Evolutionary conservation across 23 red algal species (phyloP).

Genomic region (Gracilaria caudata): DNA sequence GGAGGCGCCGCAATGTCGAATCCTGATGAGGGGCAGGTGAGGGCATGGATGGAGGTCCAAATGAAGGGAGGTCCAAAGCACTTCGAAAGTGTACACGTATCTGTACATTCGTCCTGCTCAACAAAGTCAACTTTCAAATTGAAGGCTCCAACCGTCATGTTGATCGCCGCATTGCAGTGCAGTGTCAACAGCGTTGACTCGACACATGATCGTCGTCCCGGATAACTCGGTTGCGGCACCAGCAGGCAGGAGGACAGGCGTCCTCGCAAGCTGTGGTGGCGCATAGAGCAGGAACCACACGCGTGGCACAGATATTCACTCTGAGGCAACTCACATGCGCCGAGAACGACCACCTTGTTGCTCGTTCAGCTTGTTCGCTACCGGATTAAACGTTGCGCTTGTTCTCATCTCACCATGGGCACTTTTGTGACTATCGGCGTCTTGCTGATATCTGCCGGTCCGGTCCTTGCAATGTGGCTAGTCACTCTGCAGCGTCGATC

Average conservation of each 20-base stretch:
- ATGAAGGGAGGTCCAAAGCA: no score
- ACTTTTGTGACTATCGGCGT: conserved; percentile 64
- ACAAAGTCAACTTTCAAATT: no score
- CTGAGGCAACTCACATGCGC: background rate
- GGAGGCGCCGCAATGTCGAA: no score
- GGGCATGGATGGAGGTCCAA: no score
- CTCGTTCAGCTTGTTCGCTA: background rate
- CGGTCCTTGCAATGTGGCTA: conserved; percentile 46
- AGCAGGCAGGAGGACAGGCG: background rate
- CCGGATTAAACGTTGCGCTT: background rate
- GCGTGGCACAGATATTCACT: background rate
- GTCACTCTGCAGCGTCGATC: conserved; percentile 60
- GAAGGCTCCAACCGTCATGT: background rate
- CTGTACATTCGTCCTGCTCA: background rate
- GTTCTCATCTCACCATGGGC: conserved; percentile 32
- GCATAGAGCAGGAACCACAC: background rate
- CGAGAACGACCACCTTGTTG: background rate
- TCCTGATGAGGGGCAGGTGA: no score
- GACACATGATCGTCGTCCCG: no score
- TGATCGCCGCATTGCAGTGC: background rate
- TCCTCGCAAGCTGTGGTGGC: background rate
- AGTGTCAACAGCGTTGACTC: no score
- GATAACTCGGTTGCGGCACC: no score
- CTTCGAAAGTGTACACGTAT: background rate
- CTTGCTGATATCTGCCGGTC: conserved; percentile 59